Percentiles rank a stretch among this genome's conserved stretches.
These are phyloP conservation scores for Diutina ranongensis DNA, from an alignment of 1,139 yeast species.

Conservation along the genomic window DNA sequence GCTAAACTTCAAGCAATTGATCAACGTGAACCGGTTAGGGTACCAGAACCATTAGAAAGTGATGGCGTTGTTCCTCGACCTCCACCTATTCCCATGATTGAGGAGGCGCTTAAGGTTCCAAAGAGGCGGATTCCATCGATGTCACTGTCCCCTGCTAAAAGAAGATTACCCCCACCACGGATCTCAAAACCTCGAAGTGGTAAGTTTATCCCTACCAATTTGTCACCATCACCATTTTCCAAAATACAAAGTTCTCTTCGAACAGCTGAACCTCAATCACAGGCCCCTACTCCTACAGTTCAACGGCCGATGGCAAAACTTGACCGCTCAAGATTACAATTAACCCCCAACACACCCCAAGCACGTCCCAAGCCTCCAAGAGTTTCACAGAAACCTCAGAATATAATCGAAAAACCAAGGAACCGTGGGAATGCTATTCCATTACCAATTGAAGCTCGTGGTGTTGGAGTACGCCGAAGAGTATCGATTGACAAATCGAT, in stretches of 20 bases:
- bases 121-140: not conserved
- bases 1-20: too few species aligned
- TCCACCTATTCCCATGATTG: not conserved
- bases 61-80: not conserved
- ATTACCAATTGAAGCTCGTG: constrained; percentile 1
- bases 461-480: not conserved
- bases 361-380: not conserved
- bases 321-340: not conserved
- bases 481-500: not conserved
- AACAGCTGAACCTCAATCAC: not conserved
- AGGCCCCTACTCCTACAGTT: not conserved
- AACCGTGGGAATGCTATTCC: constrained; percentile 1
- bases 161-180: not conserved
- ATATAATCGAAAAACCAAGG: not conserved
- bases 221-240: not conserved
- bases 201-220: not conserved
- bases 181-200: not conserved
- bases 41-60: not conserved
- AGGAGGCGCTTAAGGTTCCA: not conserved
- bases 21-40: too few species aligned
- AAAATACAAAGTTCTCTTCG: too few species aligned
- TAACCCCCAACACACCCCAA: not conserved
- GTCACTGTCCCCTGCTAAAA: not conserved
- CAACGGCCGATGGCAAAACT: not conserved
- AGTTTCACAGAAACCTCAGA: not conserved